Evolutionary conservation across 306 rosid genomes (phyloP), one percentile per base, ranked within the genome.

Genomic region (Casuarina equisetifolia): DNA sequence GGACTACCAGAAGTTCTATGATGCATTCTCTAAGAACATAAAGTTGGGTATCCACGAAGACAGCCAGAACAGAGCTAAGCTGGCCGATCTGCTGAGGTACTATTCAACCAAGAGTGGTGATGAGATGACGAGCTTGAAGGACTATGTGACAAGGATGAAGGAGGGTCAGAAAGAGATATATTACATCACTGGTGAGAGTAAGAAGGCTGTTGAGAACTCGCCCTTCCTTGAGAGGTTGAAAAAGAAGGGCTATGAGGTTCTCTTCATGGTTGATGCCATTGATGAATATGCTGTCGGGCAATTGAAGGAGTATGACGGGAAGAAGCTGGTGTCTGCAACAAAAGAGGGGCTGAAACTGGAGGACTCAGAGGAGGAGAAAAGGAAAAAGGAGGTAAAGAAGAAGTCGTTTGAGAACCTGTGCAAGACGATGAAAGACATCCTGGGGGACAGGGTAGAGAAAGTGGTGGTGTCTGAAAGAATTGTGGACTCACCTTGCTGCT

Each of bases 321-420:
- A 72, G 73, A 76, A 76, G 74, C 84, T 80, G 0, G 84, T 76
- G n/a, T 76, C 82, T 0, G 58, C 76, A 32, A 84, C 80, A 1
- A 84, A 84, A 52, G 87, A 84, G 12, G 74, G 84, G n/a, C 71
- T 76, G 11, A 70, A 80, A 76, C 59, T 80, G 1, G 87, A 83
- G 0, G 74, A 79, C 40, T 9, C 73, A 0, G 84, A 76, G 62
- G 86, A 79, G 39, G 81, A 83, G 73, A 79, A 57, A 44, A 48
- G 43, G 79, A 50, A 66, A 25, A 76, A 9, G 20, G 81, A 79
- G 48, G 78, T 79, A 35, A 83, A 76, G 53, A 83, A 83, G 48
- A 40, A 75, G 55, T 83, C 76, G 3, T 79, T 66, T 44, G 81
- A 79, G 81, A 76, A 64, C 40, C 39, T 79, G 17, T 79, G 81